phyloP scores from a whole-genome alignment of 768 basidiomycete species.

The Pleurotus salmoneostramineus region DNA sequence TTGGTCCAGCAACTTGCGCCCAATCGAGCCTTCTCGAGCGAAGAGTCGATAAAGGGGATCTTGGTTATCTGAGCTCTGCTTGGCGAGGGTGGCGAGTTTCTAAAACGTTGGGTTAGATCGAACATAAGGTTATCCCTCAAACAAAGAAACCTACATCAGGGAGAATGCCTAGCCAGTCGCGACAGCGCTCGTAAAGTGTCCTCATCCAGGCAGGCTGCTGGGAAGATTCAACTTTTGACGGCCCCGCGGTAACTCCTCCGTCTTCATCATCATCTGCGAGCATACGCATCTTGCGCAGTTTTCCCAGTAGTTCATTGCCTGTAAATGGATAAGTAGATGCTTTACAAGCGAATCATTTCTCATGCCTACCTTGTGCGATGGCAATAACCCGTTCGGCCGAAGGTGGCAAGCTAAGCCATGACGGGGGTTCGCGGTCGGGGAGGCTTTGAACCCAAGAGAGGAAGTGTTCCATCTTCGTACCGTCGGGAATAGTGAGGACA shows the following conservation, averaged over 20 bases:
- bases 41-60: conserved; percentile 91
- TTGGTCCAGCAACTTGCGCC: conserved; percentile 69
- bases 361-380: conserved; percentile 74
- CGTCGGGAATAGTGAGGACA: conserved; percentile 76
- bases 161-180: conserved; percentile 76
- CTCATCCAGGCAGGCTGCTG: conserved; percentile 97
- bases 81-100: conserved; percentile 62
- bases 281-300: conserved; percentile 91
- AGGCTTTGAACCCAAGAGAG: conserved; percentile 83
- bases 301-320: conserved; percentile 82
- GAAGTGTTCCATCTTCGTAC: conserved; percentile 91
- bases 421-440: conserved; percentile 91
- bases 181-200: conserved; percentile 71
- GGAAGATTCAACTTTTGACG: conserved; percentile 59
- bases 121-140: not conserved
- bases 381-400: conserved; percentile 93
- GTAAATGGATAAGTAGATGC: conserved; percentile 9
- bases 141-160: conserved; percentile 56
- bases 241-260: conserved; percentile 41
- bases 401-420: conserved; percentile 91
- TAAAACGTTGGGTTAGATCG: conserved; percentile 20
- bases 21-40: conserved; percentile 81
- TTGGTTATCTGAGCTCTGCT: conserved; percentile 63
- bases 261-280: conserved; percentile 88
- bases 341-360: not conserved